Evolutionary conservation across 1,284 basidiomycete genomes (phyloP).

Genomic region (Cryptococcus sp.): DNA sequence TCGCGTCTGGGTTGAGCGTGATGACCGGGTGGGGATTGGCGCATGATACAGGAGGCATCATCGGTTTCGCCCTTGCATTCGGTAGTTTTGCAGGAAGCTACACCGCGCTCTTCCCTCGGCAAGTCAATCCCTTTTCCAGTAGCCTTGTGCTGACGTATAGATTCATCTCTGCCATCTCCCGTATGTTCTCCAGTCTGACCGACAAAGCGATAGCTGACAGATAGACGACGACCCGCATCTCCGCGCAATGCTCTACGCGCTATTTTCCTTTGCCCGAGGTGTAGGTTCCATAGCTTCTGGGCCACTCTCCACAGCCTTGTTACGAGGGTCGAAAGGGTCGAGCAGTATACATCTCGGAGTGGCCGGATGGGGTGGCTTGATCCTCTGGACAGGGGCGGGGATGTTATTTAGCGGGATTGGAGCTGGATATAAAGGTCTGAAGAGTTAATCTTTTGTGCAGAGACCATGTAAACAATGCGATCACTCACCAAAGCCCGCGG

Average conservation of each 20-base stretch:
- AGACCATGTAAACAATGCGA: not conserved
- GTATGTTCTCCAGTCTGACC: conserved; percentile 7
- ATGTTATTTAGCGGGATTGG: conserved; percentile 23
- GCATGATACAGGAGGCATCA: conserved; percentile 14
- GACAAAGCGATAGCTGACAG: not conserved
- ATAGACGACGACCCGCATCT: conserved; percentile 23
- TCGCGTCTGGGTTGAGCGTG: conserved; percentile 14
- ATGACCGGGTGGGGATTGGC: conserved; percentile 26
- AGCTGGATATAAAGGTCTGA: conserved; percentile 25
- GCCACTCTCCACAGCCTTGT: conserved; percentile 26
- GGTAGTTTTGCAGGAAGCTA: conserved; percentile 25
- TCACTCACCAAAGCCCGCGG: not conserved
- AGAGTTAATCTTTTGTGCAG: conserved; percentile 14
- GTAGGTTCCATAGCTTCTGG: conserved; percentile 29
- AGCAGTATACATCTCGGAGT: conserved; percentile 10
- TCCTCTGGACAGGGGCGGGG: conserved; percentile 26
- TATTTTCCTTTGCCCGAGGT: conserved; percentile 29
- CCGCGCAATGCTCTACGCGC: conserved; percentile 21
- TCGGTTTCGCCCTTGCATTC: conserved; percentile 24
- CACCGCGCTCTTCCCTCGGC: conserved; percentile 22
- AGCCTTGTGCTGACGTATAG: conserved; percentile 5
- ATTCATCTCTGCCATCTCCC: conserved; percentile 17
- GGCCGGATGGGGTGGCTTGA: conserved; percentile 24
- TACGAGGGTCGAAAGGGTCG: conserved; percentile 4
- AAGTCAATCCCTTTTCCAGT: not conserved